Evolutionary conservation across 371 early-diverging fungal species (phyloP).

Genomic region (Mortierella polycephala): DNA sequence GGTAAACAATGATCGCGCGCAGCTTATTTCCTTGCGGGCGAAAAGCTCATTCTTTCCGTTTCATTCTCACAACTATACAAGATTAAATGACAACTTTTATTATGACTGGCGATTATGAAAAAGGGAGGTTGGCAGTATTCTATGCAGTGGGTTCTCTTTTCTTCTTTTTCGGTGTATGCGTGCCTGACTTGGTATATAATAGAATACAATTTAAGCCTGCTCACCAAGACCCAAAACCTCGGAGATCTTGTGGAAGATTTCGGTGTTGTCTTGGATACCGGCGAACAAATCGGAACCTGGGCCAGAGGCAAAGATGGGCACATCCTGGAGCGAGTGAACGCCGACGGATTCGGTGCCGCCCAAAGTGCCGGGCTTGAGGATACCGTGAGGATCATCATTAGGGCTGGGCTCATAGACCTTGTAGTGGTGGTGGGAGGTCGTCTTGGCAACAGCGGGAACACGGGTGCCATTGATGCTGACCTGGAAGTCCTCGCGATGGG

Average conservation of each 20-base stretch:
- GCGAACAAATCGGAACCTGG: slow-evolving; percentile 67
- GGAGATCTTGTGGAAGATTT: slow-evolving; percentile 69
- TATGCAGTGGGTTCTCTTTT: slow-evolving; percentile 3
- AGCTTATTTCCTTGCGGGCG: not conserved
- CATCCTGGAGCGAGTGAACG: slow-evolving; percentile 72
- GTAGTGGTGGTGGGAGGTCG: slow-evolving; percentile 52
- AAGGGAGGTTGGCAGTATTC: not conserved
- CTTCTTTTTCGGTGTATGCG: not conserved
- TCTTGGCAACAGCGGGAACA: slow-evolving; percentile 52
- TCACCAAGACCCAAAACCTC: slow-evolving; percentile 57
- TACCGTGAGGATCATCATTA: slow-evolving; percentile 57
- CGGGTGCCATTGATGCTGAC: slow-evolving; percentile 57
- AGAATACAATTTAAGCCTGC: slow-evolving; percentile 19
- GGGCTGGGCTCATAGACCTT: slow-evolving; percentile 55
- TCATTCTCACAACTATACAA: no score
- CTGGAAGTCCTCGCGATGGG: slow-evolving; percentile 71
- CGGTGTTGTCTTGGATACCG: slow-evolving; percentile 69
- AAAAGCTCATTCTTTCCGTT: no score
- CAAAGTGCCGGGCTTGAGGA: slow-evolving; percentile 57
- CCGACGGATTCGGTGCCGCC: slow-evolving; percentile 54
- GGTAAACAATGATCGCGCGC: no score
- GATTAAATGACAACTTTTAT: not conserved
- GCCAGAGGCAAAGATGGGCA: slow-evolving; percentile 65
- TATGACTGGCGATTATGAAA: not conserved
- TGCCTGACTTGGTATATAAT: not conserved